Evolutionary conservation across 768 basidiomycete species (phyloP).

Genomic region (Tricholoma furcatifolium): DNA sequence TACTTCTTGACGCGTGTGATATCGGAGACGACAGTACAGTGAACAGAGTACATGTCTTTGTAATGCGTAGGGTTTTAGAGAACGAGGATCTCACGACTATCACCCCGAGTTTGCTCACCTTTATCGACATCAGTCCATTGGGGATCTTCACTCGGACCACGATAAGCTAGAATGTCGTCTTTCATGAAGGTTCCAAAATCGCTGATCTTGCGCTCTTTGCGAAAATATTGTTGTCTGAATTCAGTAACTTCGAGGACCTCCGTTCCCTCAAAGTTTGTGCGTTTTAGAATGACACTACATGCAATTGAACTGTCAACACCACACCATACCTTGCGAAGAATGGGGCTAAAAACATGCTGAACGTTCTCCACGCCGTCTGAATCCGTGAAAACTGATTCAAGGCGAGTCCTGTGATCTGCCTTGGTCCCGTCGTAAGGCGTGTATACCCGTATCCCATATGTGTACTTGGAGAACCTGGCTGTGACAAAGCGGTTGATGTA

Average conservation of each 20-base stretch:
- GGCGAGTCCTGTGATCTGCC: constrained; percentile 16
- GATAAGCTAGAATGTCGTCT: constrained; percentile 11
- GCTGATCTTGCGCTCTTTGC: neutral
- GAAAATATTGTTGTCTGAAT: constrained; percentile 9
- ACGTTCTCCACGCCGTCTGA: constrained; percentile 6
- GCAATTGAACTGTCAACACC: neutral
- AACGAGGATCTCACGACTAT: neutral
- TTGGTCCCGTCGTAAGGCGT: constrained; percentile 11
- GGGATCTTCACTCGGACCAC: constrained; percentile 6
- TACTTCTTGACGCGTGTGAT: constrained; percentile 3
- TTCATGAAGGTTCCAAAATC: constrained; percentile 5
- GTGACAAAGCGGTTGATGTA: too few relatives aligned
- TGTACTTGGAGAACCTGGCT: too few relatives aligned
- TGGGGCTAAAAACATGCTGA: constrained; percentile 4
- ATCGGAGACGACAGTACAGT: constrained; percentile 13
- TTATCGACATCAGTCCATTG: constrained; percentile 15
- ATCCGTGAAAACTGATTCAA: constrained; percentile 1
- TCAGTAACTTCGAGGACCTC: constrained; percentile 14
- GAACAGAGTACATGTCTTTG: constrained; percentile 10
- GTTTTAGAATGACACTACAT: neutral
- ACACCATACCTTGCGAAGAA: constrained; percentile 8
- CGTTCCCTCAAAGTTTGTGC: neutral
- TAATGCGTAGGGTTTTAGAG: neutral
- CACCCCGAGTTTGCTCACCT: constrained; percentile 2
- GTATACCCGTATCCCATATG: constrained; percentile 31